phyloP scores from a whole-genome alignment of 2,329 filamentous ascomycete genomes.

The Aureobasidium sp. region DNA sequence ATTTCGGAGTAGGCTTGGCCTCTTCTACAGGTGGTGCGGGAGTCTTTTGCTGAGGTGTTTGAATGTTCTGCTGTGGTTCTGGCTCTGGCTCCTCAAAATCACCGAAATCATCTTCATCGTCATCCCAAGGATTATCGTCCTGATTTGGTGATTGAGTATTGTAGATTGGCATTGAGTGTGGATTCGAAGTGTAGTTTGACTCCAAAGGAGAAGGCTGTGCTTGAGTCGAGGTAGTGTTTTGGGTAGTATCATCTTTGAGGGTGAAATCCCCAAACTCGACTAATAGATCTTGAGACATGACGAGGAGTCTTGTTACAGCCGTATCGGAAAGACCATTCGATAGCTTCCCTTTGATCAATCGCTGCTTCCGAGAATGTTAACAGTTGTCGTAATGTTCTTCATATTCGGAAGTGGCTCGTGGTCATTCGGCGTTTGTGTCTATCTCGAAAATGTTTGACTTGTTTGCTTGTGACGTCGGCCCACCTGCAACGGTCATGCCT shows the following conservation, averaged over 20 bases:
- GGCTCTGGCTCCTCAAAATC: slow-evolving; percentile 24
- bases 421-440: background rate
- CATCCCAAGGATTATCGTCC: slow-evolving; percentile 22
- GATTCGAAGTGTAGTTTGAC: slow-evolving; percentile 15
- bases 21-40: background rate
- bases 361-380: background rate
- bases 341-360: too few relatives aligned
- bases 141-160: slow-evolving; percentile 17
- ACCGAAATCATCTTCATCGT: slow-evolving; percentile 26
- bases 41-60: background rate
- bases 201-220: slow-evolving; percentile 15
- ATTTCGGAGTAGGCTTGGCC: background rate
- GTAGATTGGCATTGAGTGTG: too few relatives aligned
- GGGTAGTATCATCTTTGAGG: slow-evolving; percentile 14
- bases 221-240: background rate
- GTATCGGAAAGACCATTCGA: background rate
- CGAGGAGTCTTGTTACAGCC: background rate
- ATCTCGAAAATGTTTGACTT: slow-evolving; percentile 9
- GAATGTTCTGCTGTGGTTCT: background rate
- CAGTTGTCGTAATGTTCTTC: background rate
- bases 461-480: slow-evolving; percentile 10
- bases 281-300: slow-evolving; percentile 48
- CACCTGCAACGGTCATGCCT: background rate
- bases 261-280: slow-evolving; percentile 39
- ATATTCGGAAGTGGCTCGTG: background rate